phyloP scores from a whole-genome alignment of 2,329 filamentous ascomycete species.

The Arthrinium puccinioides region DNA sequence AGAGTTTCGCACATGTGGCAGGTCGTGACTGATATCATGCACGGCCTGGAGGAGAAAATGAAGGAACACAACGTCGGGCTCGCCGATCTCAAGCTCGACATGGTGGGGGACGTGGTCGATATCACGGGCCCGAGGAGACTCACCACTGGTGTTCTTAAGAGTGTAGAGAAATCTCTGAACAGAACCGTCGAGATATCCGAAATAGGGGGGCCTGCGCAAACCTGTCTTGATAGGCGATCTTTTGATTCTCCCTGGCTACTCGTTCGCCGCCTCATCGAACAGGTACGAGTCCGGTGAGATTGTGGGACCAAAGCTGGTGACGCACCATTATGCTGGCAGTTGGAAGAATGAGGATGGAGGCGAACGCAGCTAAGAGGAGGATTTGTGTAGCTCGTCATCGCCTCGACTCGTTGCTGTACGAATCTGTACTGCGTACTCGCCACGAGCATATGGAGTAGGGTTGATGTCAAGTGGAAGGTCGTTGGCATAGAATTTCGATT shows the following conservation, averaged over 20 bases:
- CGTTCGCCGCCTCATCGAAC: constrained; percentile 12
- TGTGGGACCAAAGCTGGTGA: constrained; percentile 10
- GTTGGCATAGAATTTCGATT: too few relatives aligned
- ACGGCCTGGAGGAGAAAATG: constrained; percentile 2
- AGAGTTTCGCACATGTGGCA: constrained; percentile 8
- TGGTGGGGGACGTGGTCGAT: constrained; percentile 10
- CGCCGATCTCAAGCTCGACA: constrained; percentile 4
- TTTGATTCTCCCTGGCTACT: constrained; percentile 12
- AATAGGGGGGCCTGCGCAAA: constrained; percentile 8
- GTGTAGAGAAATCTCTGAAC: constrained; percentile 2
- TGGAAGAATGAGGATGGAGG: constrained; percentile 15
- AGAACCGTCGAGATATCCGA: neutral
- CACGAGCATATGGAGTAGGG: too few relatives aligned
- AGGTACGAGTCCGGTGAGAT: constrained; percentile 6
- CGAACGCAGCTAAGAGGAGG: too few relatives aligned
- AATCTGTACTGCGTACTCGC: too few relatives aligned
- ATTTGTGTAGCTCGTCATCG: too few relatives aligned
- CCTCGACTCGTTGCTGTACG: too few relatives aligned
- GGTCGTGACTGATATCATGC: constrained; percentile 12
- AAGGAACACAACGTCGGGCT: constrained; percentile 5
- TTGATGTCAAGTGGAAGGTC: too few relatives aligned
- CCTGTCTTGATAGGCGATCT: constrained; percentile 13
- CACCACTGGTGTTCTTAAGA: constrained; percentile 6
- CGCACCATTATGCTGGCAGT: constrained; percentile 12
- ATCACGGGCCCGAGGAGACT: constrained; percentile 10